Evolutionary conservation across 495 filamentous ascomycete species (phyloP), one percentile per base, ranked within the genome.

Genomic region (Staphylotrichum longicolle): DNA sequence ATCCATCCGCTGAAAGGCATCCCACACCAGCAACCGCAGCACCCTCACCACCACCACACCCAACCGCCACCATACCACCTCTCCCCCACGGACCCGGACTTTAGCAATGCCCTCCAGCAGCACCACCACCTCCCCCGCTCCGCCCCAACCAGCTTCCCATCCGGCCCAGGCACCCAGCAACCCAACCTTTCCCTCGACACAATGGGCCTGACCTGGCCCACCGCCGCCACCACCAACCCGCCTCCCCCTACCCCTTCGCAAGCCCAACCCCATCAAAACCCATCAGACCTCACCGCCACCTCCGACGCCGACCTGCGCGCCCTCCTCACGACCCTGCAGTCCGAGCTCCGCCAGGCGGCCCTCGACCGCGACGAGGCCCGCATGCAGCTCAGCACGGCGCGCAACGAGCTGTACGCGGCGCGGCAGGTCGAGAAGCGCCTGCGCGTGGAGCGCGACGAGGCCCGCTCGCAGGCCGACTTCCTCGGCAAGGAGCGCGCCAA

Each of bases 341-440:
- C 63, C 14, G 37, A 52, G 4, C 61, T 70, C 0, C 41, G 44
- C 3, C 54, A 49, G 12, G 42, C 66, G 9, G 41, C 60, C 2
- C 54, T 8, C 10, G 66, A 72, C 42, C 68, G 68, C 8, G 64
- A 68, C 62, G 51, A 55, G 14, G 68, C 66, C 27, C 59, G 61
- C 14, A 49, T 72, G 40, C 58, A 60, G 27, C 54, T 69, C 1
- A 65, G 66, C 14, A 52, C 66, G 4, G 52, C 69, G 2, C 62
- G 62, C 20, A 72, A 72, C 68, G 68, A 70, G 52, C 49, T 72
- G 7, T 72, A 72, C 54, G 53, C 68, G 5, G 66, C 68, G 6
- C 57, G 64, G 3, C 68, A 69, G 50, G 42, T 62, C 3, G 66
- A 66, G 33, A 68, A 69, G 51, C 63, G 68, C 14, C 42, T 72